These are phyloP conservation scores for Melaleuca quinquenervia DNA, from an alignment of 345 rosid species.

Conservation along the genomic window DNA sequence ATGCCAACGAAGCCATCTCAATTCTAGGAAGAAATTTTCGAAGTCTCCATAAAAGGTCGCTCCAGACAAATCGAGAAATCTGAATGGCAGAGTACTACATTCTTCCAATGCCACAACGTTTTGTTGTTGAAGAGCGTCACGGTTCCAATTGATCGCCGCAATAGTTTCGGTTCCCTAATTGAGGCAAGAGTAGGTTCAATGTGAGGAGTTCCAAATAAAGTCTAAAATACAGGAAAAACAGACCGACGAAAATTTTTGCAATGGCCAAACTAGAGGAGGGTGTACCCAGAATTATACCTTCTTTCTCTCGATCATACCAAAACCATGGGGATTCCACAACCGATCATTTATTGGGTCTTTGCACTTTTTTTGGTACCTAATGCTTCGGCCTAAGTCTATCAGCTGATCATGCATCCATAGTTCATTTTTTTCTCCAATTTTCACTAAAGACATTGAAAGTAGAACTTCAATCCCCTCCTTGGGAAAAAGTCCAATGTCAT, in stretches of 20 bases:
- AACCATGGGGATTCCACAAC: neutral
- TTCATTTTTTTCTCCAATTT: neutral
- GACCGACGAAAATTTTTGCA: neutral
- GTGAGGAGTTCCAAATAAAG: too few relatives aligned
- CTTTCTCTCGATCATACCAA: neutral
- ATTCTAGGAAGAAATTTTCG: neutral
- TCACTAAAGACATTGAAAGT: neutral
- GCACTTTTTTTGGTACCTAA: neutral
- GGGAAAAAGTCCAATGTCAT: neutral
- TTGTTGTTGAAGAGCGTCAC: too few relatives aligned
- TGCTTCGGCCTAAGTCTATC: neutral
- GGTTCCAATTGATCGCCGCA: too few relatives aligned
- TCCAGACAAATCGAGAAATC: neutral
- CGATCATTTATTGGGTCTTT: neutral
- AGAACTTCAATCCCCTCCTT: neutral
- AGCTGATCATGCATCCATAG: slow-evolving; percentile 3
- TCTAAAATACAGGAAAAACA: neutral
- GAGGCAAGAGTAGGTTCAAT: too few relatives aligned
- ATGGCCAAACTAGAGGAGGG: too few relatives aligned
- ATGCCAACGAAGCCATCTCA: neutral
- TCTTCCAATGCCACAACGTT: neutral
- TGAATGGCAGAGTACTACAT: neutral
- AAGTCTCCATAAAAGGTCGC: neutral
- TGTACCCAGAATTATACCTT: neutral
- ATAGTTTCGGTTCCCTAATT: too few relatives aligned